Percentiles rank a stretch among this genome's conserved stretches.
Evolutionary conservation across 495 filamentous ascomycete species (phyloP).

Genomic region (Neurospora terricola): DNA sequence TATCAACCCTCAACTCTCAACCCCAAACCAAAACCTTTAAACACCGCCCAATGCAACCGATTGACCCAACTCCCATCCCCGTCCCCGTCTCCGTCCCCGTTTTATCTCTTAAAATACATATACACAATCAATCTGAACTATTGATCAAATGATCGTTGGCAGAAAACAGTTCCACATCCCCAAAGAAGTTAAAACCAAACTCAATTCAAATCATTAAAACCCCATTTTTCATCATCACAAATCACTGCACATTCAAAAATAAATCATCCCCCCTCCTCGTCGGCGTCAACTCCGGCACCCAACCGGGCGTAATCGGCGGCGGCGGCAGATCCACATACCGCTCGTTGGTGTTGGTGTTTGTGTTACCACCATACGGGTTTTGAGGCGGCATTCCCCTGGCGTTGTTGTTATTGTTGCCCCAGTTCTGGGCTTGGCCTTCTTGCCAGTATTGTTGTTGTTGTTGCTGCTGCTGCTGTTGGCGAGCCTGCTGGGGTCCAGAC

Average conservation of each 20-base stretch:
- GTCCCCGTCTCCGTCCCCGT: neutral
- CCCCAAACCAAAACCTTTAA: neutral
- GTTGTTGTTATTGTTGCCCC: neutral
- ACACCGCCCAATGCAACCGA: neutral
- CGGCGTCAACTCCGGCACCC: conserved; percentile 40
- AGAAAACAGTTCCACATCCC: neutral
- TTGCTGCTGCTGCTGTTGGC: neutral
- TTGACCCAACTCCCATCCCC: too few relatives aligned
- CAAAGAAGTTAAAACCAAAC: neutral
- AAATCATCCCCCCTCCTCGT: conserved; percentile 37
- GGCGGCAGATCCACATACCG: conserved; percentile 5
- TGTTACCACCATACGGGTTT: neutral
- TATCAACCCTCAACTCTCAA: neutral
- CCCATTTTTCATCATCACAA: neutral
- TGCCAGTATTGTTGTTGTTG: conserved; percentile 8
- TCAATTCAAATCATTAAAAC: neutral
- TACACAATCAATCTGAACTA: neutral
- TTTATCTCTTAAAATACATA: neutral
- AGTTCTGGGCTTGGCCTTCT: conserved; percentile 3
- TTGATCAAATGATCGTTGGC: neutral
- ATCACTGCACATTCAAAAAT: conserved; percentile 31
- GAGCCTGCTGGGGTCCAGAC: neutral
- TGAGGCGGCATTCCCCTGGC: neutral
- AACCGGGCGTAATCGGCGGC: conserved; percentile 39
- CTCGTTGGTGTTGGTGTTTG: neutral